These are phyloP conservation scores for Yamadazyma ubonensis DNA, from an alignment of 805 yeast genomes.

Conservation along the genomic window DNA sequence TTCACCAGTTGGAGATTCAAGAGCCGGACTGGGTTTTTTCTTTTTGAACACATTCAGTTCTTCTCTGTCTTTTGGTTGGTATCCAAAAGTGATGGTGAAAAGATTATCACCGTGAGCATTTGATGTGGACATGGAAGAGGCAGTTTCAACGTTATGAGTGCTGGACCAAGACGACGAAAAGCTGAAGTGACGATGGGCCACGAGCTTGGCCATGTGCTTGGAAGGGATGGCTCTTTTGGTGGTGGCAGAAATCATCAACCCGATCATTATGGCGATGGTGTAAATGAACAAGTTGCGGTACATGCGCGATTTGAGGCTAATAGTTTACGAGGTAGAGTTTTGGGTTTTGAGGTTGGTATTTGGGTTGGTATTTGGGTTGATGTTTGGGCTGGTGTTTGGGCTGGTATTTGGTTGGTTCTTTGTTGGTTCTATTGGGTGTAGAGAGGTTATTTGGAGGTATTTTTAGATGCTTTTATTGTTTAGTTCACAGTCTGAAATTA, in stretches of 20 bases:
- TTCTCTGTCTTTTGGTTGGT: slow-evolving; percentile 67
- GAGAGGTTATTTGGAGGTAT: not conserved
- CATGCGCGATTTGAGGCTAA: not conserved
- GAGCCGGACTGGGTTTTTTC: slow-evolving; percentile 39
- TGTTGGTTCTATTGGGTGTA: not conserved
- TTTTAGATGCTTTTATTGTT: not conserved
- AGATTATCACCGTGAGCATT: slow-evolving; percentile 19
- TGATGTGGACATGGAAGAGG: slow-evolving; percentile 11
- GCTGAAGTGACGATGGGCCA: slow-evolving; percentile 17
- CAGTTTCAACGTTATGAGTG: slow-evolving; percentile 10
- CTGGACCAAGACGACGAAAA: slow-evolving; percentile 22
- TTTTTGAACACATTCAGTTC: slow-evolving; percentile 46
- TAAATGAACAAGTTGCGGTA: slow-evolving; percentile 9
- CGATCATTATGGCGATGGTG: slow-evolving; percentile 11
- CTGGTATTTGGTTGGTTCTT: no score
- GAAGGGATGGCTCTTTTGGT: slow-evolving; percentile 10
- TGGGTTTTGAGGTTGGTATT: no score
- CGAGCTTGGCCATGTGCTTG: not conserved
- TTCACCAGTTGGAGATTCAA: slow-evolving; percentile 61
- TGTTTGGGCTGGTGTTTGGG: no score
- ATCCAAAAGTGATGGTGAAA: slow-evolving; percentile 65
- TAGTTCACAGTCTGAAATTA: no score
- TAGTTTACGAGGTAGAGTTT: no score
- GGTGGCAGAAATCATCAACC: slow-evolving; percentile 13
- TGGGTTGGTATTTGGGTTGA: no score